phyloP scores from a whole-genome alignment of 2,329 filamentous ascomycete species.

The Ophiocordyceps polyrhachis-furcata region DNA sequence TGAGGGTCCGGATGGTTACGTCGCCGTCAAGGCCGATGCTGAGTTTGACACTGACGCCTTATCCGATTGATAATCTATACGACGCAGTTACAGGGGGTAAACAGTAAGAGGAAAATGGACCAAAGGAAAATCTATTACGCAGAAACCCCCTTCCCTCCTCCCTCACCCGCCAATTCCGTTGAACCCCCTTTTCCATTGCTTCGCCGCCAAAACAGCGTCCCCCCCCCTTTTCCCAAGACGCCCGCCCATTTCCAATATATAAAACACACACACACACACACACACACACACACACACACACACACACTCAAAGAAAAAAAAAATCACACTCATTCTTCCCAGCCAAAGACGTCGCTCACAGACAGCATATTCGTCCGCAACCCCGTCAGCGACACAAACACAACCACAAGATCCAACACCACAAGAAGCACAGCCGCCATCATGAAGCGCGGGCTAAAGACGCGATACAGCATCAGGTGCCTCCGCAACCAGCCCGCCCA shows the following conservation, averaged over 20 bases:
- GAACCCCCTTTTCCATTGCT: background rate
- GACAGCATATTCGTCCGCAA: slow-evolving; percentile 60
- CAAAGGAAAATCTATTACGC: background rate
- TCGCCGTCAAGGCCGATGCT: slow-evolving; percentile 42
- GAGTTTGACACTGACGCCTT: slow-evolving; percentile 4
- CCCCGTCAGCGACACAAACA: slow-evolving; percentile 54
- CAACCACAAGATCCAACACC: slow-evolving; percentile 57
- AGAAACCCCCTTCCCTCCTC: background rate
- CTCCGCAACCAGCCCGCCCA: slow-evolving; percentile 78
- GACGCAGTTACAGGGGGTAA: background rate
- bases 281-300: background rate
- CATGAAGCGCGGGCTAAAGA: slow-evolving; percentile 87
- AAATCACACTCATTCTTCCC: slow-evolving; percentile 26
- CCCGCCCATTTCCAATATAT: background rate
- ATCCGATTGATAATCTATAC: background rate
- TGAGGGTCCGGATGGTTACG: slow-evolving; percentile 38
- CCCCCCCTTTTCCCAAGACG: background rate
- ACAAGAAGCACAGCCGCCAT: slow-evolving; percentile 53
- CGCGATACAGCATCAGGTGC: slow-evolving; percentile 90
- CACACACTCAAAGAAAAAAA: background rate
- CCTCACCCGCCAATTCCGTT: no score
- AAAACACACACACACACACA: background rate
- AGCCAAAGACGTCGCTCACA: slow-evolving; percentile 79
- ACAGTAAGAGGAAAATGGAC: background rate
- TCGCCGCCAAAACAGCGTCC: background rate